phyloP scores from a whole-genome alignment of 768 basidiomycete species.

The Paxillus involutus region DNA sequence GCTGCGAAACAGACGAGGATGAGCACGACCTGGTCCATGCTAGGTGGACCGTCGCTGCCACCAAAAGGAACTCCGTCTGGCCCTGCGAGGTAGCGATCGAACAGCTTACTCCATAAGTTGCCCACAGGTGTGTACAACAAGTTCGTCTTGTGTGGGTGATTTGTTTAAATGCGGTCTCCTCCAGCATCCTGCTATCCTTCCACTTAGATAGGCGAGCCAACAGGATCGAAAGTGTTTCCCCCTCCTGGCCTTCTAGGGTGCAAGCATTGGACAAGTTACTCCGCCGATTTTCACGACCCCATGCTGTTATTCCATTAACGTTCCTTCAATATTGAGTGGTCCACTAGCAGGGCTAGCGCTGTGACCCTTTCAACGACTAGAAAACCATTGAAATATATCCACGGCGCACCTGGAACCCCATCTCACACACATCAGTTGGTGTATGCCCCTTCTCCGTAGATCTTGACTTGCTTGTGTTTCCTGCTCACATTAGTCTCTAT shows the following conservation, averaged over 20 bases:
- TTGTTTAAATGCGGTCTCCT: constrained; percentile 5
- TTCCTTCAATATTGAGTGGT: not conserved
- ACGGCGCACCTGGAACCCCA: not conserved
- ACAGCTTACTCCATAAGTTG: constrained; percentile 2
- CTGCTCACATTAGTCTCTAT: not conserved
- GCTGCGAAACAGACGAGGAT: not conserved
- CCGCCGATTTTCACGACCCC: not conserved
- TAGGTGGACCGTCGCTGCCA: constrained; percentile 5
- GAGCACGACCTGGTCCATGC: not conserved
- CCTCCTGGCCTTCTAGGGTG: not conserved
- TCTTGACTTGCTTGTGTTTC: not conserved
- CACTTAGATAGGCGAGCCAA: constrained; percentile 6
- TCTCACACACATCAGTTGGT: constrained; percentile 6
- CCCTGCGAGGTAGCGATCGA: constrained; percentile 14
- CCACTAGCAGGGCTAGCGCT: not conserved
- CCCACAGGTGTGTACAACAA: constrained; percentile 13
- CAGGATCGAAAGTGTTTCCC: not conserved
- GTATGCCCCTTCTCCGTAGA: not conserved
- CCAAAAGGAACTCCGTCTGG: constrained; percentile 8
- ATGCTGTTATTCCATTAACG: not conserved
- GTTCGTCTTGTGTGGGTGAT: not conserved
- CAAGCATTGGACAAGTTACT: not conserved
- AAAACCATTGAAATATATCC: constrained; percentile 6
- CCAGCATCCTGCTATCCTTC: constrained; percentile 4
- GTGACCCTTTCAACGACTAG: not conserved